Evolutionary conservation across 2,329 filamentous ascomycete genomes (phyloP).

Genomic region (Venturia pyrina): DNA sequence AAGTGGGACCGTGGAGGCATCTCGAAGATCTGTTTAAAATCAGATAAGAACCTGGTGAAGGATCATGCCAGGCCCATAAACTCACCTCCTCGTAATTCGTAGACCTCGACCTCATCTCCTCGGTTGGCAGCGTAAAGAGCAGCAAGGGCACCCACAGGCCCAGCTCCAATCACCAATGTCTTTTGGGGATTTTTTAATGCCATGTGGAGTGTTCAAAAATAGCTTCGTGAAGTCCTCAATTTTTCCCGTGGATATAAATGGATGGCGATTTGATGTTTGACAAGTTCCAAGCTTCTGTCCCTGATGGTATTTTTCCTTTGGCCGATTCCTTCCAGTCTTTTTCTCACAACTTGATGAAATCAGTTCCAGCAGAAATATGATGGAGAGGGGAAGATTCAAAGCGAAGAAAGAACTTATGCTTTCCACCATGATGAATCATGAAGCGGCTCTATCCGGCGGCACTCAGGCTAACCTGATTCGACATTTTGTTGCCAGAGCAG

Average conservation of each 20-base stretch:
- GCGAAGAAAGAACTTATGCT: neutral
- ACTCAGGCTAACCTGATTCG: neutral
- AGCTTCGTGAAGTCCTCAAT: neutral
- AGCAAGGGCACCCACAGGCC: conserved; percentile 84
- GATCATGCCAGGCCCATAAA: neutral
- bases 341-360: neutral
- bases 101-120: conserved; percentile 84
- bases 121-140: conserved; percentile 84
- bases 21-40: conserved; percentile 61
- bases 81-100: conserved; percentile 81
- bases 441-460: neutral
- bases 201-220: neutral
- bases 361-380: neutral
- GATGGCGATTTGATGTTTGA: neutral
- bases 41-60: conserved; percentile 5
- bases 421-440: neutral
- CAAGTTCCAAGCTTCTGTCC: neutral
- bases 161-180: conserved; percentile 78
- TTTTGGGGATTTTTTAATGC: conserved; percentile 39
- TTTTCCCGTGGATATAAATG: neutral
- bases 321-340: neutral
- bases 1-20: conserved; percentile 70
- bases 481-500: neutral
- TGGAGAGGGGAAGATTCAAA: neutral
- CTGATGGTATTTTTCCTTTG: neutral